Evolutionary conservation across 1,139 yeast genomes (phyloP).

Genomic region (Arxiozyma telluris): DNA sequence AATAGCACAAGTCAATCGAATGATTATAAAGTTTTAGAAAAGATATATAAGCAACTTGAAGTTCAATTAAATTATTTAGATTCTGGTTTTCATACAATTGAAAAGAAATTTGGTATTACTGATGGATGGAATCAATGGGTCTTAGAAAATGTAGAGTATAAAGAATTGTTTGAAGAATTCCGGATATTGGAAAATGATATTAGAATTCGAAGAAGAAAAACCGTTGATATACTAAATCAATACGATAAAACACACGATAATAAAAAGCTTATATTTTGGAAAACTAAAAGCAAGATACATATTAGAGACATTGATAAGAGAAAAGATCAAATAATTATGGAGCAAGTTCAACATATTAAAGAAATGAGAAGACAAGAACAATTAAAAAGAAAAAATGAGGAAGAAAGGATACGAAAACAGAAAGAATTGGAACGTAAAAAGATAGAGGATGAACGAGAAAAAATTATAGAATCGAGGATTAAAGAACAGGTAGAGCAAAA

Average conservation of each 20-base stretch:
- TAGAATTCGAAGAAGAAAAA: constrained; percentile 15
- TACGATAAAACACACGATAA: background rate
- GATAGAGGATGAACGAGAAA: constrained; percentile 17
- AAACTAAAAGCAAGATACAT: background rate
- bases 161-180: constrained; percentile 18
- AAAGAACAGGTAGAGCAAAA: constrained; percentile 22
- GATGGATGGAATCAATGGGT: constrained; percentile 9
- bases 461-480: constrained; percentile 17
- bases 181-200: constrained; percentile 25
- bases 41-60: constrained; percentile 14
- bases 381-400: constrained; percentile 9
- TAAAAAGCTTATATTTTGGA: constrained; percentile 1
- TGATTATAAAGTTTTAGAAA: constrained; percentile 11
- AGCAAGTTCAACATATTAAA: constrained; percentile 18
- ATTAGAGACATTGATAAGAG: constrained; percentile 8
- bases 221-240: constrained; percentile 4
- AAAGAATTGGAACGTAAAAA: constrained; percentile 10
- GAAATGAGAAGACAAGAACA: constrained; percentile 12
- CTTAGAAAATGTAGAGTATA: constrained; percentile 11
- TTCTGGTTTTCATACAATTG: constrained; percentile 21
- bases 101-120: constrained; percentile 14
- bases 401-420: constrained; percentile 9
- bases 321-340: constrained; percentile 15
- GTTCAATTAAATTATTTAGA: constrained; percentile 16
- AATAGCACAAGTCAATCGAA: background rate